These are phyloP conservation scores for Chrysanthemum lavandulifolium DNA, from an alignment of 129 eudicot species.

Conservation along the genomic window DNA sequence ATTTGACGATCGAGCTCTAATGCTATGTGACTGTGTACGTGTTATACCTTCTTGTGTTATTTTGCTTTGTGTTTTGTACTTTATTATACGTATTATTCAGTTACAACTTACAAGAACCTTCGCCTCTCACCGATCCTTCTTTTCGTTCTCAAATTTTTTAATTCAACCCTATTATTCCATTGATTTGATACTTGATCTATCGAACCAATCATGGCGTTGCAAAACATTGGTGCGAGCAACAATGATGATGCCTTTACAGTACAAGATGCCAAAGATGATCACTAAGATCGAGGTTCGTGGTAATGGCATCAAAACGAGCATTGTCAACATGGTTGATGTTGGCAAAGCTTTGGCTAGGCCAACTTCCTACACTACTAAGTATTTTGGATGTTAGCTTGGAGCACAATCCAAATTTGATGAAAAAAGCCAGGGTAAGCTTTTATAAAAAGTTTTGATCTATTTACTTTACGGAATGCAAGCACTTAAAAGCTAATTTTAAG, in stretches of 20 bases:
- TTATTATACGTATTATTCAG: too few species aligned
- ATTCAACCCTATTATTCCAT: slow-evolving; percentile 4
- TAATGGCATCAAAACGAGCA: slow-evolving; percentile 77
- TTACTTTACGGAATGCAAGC: too few species aligned
- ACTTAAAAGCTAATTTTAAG: too few species aligned
- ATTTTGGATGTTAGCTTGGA: too few species aligned
- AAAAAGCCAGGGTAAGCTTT: too few species aligned
- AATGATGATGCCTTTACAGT: slow-evolving; percentile 88
- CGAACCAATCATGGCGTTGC: slow-evolving; percentile 59
- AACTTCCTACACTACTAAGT: slow-evolving; percentile 71
- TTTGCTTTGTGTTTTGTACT: neutral
- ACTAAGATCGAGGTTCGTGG: slow-evolving; percentile 90
- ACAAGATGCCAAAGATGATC: slow-evolving; percentile 81
- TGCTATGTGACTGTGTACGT: too few species aligned
- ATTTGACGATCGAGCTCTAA: too few species aligned
- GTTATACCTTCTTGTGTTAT: too few species aligned
- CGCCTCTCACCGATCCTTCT: slow-evolving; percentile 1
- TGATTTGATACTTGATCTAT: slow-evolving; percentile 17
- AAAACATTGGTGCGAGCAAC: slow-evolving; percentile 82
- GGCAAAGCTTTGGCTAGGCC: slow-evolving; percentile 90
- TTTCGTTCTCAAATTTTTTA: neutral
- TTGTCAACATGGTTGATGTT: slow-evolving; percentile 83
- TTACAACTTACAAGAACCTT: too few species aligned
- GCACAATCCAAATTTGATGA: too few species aligned
- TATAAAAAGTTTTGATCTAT: too few species aligned